Base-by-base conservation (phyloP, 2,329 filamentous ascomycete genomes). In the Coniochaeta sp. region DNA sequence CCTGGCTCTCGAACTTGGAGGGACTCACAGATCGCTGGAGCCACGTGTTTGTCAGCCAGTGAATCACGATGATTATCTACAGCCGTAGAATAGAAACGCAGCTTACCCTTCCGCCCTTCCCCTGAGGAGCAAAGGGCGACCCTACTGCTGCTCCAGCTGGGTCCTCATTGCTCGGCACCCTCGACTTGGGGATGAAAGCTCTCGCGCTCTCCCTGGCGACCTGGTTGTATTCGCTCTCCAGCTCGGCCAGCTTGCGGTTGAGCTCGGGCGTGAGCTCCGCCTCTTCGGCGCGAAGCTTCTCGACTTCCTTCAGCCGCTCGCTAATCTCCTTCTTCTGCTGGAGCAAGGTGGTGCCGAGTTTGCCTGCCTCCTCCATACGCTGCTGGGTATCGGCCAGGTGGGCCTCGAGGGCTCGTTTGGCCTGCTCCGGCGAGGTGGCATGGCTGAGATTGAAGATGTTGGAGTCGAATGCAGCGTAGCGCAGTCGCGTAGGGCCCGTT, bases 221-320 rank as follows among this genome's bases (percentile, higher is more conserved):
- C 70, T 97, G 93, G 72, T 96, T 93, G 77, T 96, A 98, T 70
- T 99, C 95, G 73, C 86, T 90, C 73, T 99, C 95, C 62, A 99
- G 86, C 64, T 96, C 92, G 16, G 86, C 81, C 58, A 99, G 82
- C 74, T 90, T 92, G 68, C 89, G 84, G 62, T 89, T 90, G 68
- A 99, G 78, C 65, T 96, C 93, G 3, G 90, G 86, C 0, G 88
- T 88, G 58, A 98, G 85, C 63, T 96, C 89, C 26, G 85, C 85
- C 66, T 95, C 89, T 65, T 95, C 89, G 52, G 84, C 80, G 68
- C 91, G 82, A 62, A 90, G 80, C 69, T 88, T 85, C 67, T 96
- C 90, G 3, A 99, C 88, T 69, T 98, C 92, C 67, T 88, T 87
- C 61, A 99, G 76, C 65, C 89, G 88, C 52, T 96, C 89, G 50